A percentile compares a stretch with the other conserved stretches of the same genome.
Conservation (phyloP, 2,329 filamentous ascomycete species). For the Calcarisporium arbuscula region DNA sequence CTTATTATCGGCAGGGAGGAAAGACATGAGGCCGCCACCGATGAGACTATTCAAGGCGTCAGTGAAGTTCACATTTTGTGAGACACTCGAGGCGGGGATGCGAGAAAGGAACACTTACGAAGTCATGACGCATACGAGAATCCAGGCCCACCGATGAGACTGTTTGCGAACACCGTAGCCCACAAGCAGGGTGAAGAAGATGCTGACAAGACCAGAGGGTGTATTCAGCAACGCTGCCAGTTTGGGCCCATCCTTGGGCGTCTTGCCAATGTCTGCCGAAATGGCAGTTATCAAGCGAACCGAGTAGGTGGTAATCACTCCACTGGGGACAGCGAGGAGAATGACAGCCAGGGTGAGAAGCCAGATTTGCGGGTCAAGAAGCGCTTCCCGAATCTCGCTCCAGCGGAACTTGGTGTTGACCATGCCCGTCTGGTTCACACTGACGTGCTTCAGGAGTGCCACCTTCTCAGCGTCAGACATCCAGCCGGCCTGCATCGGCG, state of each 20-base stretch:
- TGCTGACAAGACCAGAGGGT: conserved; percentile 46
- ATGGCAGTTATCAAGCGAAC: conserved; percentile 44
- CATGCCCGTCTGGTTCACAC: conserved; percentile 53
- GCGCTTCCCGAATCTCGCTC: conserved; percentile 45
- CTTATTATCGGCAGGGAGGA: conserved; percentile 38
- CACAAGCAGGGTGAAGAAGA: conserved; percentile 43
- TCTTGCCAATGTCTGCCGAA: conserved; percentile 41
- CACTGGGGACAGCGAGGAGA: conserved; percentile 44
- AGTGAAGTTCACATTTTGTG: no score
- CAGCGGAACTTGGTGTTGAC: conserved; percentile 46
- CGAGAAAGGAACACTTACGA: conserved; percentile 23
- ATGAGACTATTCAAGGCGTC: conserved; percentile 28
- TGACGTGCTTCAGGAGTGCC: conserved; percentile 45
- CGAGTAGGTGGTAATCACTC: conserved; percentile 49
- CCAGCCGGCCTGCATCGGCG: conserved; percentile 39
- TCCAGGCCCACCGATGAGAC: conserved; percentile 45
- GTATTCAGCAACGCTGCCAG: conserved; percentile 47
- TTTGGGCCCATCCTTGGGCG: conserved; percentile 35
- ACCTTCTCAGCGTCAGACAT: conserved; percentile 43
- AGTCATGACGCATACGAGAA: conserved; percentile 41
- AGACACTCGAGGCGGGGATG: no score
- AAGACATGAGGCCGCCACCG: conserved; percentile 47
- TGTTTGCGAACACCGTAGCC: conserved; percentile 39
- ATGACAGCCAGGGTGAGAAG: conserved; percentile 42
- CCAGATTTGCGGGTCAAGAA: conserved; percentile 46